Evolutionary conservation across 768 basidiomycete genomes (phyloP).

Genomic region (Pisolithus albus): DNA sequence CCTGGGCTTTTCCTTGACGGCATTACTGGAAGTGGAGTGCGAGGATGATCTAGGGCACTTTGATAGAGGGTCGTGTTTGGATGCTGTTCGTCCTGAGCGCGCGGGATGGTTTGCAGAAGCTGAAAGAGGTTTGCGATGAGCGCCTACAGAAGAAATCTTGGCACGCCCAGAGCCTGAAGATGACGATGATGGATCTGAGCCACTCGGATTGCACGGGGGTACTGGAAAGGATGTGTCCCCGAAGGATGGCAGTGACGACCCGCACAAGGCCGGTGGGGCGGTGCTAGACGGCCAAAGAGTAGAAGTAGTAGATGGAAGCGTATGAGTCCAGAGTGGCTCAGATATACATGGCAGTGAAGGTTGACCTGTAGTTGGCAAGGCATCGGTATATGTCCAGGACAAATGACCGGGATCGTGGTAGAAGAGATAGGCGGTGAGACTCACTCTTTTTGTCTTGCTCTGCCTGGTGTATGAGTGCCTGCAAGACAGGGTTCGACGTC

Average conservation of each 20-base stretch:
- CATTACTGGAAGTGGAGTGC: constrained; percentile 3
- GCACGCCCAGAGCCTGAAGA: constrained; percentile 1
- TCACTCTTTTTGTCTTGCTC: constrained; percentile 20
- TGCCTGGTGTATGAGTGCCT: constrained; percentile 20
- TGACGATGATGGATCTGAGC: background rate
- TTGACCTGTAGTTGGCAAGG: constrained; percentile 6
- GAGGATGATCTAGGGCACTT: constrained; percentile 15
- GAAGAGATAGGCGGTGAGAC: background rate
- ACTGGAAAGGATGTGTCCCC: constrained; percentile 4
- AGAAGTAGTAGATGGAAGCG: constrained; percentile 7
- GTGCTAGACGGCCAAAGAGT: background rate
- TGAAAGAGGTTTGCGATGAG: constrained; percentile 12
- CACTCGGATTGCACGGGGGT: background rate
- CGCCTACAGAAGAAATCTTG: constrained; percentile 3
- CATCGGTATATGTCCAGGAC: background rate
- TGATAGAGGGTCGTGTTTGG: background rate
- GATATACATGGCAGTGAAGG: constrained; percentile 8
- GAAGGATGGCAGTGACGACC: constrained; percentile 3
- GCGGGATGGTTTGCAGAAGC: constrained; percentile 12
- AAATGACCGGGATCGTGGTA: background rate
- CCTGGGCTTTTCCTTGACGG: background rate
- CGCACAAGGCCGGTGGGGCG: constrained; percentile 5
- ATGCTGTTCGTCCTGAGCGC: background rate
- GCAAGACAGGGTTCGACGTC: constrained; percentile 16
- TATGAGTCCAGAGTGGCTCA: constrained; percentile 11